Base-by-base conservation (phyloP, 305 asterid genomes). In the Coffea humblotiana region DNA sequence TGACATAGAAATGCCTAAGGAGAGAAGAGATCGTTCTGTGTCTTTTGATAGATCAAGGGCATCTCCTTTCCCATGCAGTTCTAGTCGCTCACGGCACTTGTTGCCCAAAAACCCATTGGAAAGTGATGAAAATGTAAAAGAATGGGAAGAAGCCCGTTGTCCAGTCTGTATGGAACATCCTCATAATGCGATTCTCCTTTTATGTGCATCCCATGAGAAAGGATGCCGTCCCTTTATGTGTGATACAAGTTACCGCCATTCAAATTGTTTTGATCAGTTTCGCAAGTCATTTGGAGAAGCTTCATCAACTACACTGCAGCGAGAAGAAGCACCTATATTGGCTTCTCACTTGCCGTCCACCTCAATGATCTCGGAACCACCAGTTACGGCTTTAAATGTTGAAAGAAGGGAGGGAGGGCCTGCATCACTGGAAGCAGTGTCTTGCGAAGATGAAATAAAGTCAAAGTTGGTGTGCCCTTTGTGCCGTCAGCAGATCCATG, bases 81-180 rank as follows among this genome's bases (percentile, higher is more conserved):
- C 95, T 71, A 82, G 90, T 81, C 85, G 82, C 56, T 82, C 94
- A 78, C 83, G 75, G 77, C 86, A 82, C 19, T 78, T 79, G 6
- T 56, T 84, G 79, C 83, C 87, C 3, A 79, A 83, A 79, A 85
- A 86, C 77, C 91, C 94, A 27, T 71, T 91, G 81, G 95, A 91
- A 80, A 89, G 87, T 56, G 93, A 91, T 21, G 85, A 83, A 48
- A 90, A 88, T 83, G 73, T 75, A 12, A 89, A 80, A 78, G 91
- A 93, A 78, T 91, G 97, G 97, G 97, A 94, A 86, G 97, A 90
- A 58, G 92, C 96, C n/a, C 90, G 94, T 49, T 94, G 98, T 74
- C 97, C 98, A 10, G 93, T 94, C 52, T 94, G 98, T 80, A 90
- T 94, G 94, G 98, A 94, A 73, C 97, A 92, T 85, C 98, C 98